Base-by-base conservation (phyloP, 768 basidiomycete species). In the Mycena kentingensis region DNA sequence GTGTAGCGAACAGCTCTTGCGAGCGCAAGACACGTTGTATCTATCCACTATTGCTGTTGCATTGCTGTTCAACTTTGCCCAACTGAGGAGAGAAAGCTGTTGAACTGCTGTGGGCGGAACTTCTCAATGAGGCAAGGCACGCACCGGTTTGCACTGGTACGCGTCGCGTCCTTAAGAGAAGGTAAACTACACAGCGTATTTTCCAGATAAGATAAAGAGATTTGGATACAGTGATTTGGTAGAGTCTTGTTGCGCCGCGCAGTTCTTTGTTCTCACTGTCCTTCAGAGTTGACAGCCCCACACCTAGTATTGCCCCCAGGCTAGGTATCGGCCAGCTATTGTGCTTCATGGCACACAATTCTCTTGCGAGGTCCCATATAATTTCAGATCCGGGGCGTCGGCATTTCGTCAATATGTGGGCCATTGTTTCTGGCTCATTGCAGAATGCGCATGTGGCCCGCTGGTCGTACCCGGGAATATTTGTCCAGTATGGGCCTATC, bases 151-250 rank as follows among this genome's bases (percentile, higher is more conserved):
- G n/a, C n/a, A n/a, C n/a, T n/a, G n/a, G n/a, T n/a, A n/a, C n/a
- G n/a, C n/a, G n/a, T n/a, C n/a, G n/a, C n/a, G n/a, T n/a, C n/a
- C n/a, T n/a, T n/a, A n/a, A n/a, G n/a, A n/a, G n/a, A n/a, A n/a
- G n/a, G n/a, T n/a, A n/a, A n/a, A n/a, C 16, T 38, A 58, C 57
- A 47, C 54, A 56, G n/a, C 60, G 19, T 41, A 61, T n/a, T 24
- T 45, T 52, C 52, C 59, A 62, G 5, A 60, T 62, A 1, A 62
- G 56, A 43, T 53, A 47, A 1, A 46, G 46, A 0, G 52, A 51
- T 35, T 60, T 55, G n/a, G 61, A 57, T 15, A 62, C 46, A 13
- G 54, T n/a, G 13, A 60, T 60, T n/a, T 46, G 41, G 29, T 41
- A 51, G 15, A 59, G 50, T 12, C 60, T 28, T 26, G 25, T 35